Evolutionary conservation across 768 basidiomycete species (phyloP), one percentile per base, ranked within the genome.

Genomic region (Termitomyces sp.): DNA sequence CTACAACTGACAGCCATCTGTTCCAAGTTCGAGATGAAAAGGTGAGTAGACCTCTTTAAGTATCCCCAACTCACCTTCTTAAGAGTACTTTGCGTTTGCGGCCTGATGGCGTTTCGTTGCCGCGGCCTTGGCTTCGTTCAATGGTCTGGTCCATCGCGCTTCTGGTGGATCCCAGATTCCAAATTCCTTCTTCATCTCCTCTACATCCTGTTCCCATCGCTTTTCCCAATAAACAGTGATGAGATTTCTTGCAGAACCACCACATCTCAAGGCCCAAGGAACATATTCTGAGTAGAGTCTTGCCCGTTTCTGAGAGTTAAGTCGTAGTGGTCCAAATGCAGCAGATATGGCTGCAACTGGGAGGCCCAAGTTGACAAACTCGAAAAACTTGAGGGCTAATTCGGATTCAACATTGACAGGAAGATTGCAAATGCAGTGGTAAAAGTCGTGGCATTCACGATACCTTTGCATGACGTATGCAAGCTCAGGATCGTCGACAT

Each of bases 381-480:
- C 97, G 65, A 98, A 94, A 64, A 84, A 88, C 68, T 99, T 99
- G 70, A 98, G 83, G 1, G 94, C 92, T 31, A 99, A 80, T 69
- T 99, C 97, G 47, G 89, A 92, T 57, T 90, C 84, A 65, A 96
- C 89, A 59, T 87, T 87, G 57, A 98, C 93, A 0, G 94, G 94
- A 9, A 98, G 79, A 64, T 85, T 85, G 74, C 86, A 86, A 59
- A 98, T 81, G 65, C 91, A 92, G 68, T 99, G 97, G 68, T 98
- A 97, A 63, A 98, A 88, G 73, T 99, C 96, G 72, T 99, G 97
- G 61, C 90, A 96, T 74, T 99, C 95, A 26, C 96, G 88, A 70
- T 98, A 99, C 51, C 96, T 88, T 63, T 95, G 92, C 90, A 99
- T 93, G 55, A 98, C 91, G 71, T 97, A 98, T 26, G 97, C 97